Evolutionary conservation across 495 filamentous ascomycete genomes (phyloP), one percentile per base, ranked within the genome.

Genomic region (Lepraria neglecta): DNA sequence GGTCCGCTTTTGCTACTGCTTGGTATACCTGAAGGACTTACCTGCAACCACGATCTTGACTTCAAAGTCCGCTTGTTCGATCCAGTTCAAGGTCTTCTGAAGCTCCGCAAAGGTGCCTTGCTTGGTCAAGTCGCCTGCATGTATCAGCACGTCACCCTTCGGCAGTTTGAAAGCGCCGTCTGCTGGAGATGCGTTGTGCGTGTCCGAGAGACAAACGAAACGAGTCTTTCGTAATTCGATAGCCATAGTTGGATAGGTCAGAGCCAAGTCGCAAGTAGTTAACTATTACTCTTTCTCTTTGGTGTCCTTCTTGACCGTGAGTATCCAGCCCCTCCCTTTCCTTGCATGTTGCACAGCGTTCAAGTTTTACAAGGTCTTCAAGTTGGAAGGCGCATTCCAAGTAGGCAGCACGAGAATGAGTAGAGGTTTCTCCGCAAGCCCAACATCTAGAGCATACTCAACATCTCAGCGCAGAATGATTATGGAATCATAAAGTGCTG

Each of bases 191-290:
- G 81, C 75, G 63, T 77, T 80, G 66, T 86, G 82, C 4, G 83
- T 86, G 63, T 85, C 82, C 5, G 82, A 85, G 56, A 85, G 73
- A 71, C 81, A 84, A 54, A 84, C 79, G 43, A 85, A 77, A 33
- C 83, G 77, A 45, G 79, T 80, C 61, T 76, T 85, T 21, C 73
- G 78, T 42, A 54, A 58, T 35, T 46, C 55, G 56, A 44, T 44
- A 21, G 45, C n/a, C 12, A 64, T 62, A 14, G 42, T 28, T 4
- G 45, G 9, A 48, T 47, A 27, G 3, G 21, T 28, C 5, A 10
- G n/a, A 38, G 12, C 12, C 35, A 38, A 38, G 35, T 12, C 2
- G 9, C 9, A 38, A 10, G 7, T 12, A 7, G 3, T 38, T 10
- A 38, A 7, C 1, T 2, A 24, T 24, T 24, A 24, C 24, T 24